Evolutionary conservation across 768 basidiomycete genomes (phyloP).

Genomic region (Mycena leptocephala): DNA sequence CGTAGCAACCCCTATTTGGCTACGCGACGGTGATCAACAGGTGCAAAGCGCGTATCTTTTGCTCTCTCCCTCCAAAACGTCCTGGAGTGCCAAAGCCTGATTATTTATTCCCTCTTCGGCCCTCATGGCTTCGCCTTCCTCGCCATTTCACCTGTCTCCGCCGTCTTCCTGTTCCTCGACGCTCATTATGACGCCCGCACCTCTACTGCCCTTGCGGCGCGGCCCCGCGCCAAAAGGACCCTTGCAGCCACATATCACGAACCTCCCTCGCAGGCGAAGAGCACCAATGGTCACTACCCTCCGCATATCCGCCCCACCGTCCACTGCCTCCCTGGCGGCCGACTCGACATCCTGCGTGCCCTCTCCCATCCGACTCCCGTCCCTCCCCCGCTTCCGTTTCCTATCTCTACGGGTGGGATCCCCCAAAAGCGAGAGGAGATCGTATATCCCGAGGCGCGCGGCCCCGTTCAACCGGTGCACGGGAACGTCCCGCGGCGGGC

Average conservation of each 20-base stretch:
- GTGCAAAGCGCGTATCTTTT: background rate
- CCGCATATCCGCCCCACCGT: background rate
- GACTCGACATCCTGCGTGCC: background rate
- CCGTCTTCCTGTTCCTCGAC: slow-evolving; percentile 17
- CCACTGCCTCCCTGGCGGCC: background rate
- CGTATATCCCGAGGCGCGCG: background rate
- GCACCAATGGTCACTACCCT: background rate
- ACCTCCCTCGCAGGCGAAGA: slow-evolving; percentile 18
- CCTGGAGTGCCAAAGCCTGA: background rate
- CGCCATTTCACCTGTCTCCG: slow-evolving; percentile 1
- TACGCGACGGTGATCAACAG: slow-evolving; percentile 2
- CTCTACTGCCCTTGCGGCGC: background rate
- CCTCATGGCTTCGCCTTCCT: slow-evolving; percentile 5
- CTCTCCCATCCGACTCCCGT: background rate
- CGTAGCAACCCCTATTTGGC: slow-evolving; percentile 1
- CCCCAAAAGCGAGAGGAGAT: background rate
- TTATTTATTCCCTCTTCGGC: too few relatives aligned
- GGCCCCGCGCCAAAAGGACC: slow-evolving; percentile 19
- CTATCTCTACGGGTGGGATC: background rate
- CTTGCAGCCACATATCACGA: slow-evolving; percentile 23
- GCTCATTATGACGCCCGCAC: slow-evolving; percentile 19
- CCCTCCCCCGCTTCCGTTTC: slow-evolving; percentile 8
- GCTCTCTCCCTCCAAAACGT: background rate
- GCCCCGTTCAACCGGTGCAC: slow-evolving; percentile 3
- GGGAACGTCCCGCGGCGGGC: slow-evolving; percentile 6